A percentile compares a stretch with the other conserved stretches of the same genome.
Conservation (phyloP, 306 rosid species). For the Bauhinia variegata region DNA sequence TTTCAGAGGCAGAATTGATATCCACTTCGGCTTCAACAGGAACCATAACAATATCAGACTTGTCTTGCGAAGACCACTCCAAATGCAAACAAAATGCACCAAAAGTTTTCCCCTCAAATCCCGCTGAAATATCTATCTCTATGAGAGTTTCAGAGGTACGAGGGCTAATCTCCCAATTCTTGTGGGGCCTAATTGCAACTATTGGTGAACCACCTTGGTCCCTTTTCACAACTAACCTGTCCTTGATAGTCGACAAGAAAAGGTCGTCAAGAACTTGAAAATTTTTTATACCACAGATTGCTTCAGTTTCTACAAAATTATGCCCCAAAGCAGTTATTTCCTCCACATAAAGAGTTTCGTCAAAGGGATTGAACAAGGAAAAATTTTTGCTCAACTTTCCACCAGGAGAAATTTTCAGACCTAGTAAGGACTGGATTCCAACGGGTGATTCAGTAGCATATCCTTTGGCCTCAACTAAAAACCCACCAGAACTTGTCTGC, state of each 20-base stretch:
- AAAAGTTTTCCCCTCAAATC: conserved; percentile 61
- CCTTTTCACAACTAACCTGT: conserved; percentile 62
- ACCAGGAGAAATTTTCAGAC: conserved; percentile 60
- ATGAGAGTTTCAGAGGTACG: conserved; percentile 64
- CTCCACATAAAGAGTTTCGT: conserved; percentile 71
- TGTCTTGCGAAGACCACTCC: conserved; percentile 67
- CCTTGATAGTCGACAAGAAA: conserved; percentile 55
- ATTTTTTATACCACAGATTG: conserved; percentile 61
- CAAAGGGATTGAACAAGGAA: conserved; percentile 76
- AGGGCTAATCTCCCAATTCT: conserved; percentile 85
- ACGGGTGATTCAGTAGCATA: conserved; percentile 77
- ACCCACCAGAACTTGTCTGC: conserved; percentile 93
- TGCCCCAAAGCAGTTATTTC: conserved; percentile 73
- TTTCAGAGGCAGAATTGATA: conserved; percentile 38
- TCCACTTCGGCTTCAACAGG: conserved; percentile 80
- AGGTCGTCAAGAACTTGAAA: conserved; percentile 51
- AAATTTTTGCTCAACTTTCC: conserved; percentile 79
- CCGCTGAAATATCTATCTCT: conserved; percentile 69
- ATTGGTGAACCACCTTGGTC: conserved; percentile 65
- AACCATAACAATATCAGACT: conserved; percentile 68
- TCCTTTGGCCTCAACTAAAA: conserved; percentile 79
- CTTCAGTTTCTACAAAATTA: conserved; percentile 64
- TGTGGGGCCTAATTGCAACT: conserved; percentile 68
- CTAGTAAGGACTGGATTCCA: conserved; percentile 67
- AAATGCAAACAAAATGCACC: conserved; percentile 86